Conservation (phyloP, 2,329 filamentous ascomycete species). For the Botrytis cinerea region DNA sequence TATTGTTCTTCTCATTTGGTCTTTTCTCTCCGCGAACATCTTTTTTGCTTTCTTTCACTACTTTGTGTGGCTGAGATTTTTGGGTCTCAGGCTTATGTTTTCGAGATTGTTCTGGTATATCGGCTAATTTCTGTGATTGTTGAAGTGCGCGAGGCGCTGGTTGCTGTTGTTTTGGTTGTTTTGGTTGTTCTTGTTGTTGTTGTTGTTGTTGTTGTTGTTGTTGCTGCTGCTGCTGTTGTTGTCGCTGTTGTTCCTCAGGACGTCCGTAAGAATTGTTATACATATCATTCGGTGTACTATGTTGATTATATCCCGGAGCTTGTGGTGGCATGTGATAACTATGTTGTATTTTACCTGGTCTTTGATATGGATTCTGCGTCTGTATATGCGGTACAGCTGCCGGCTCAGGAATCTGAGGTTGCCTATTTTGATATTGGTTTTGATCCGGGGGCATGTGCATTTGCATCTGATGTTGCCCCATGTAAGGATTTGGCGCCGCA, state of each 20-base stretch:
- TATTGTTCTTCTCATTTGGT: not conserved
- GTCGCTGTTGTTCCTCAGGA: not conserved
- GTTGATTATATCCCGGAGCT: not conserved
- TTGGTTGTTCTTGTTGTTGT: no score
- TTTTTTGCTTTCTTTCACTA: not conserved
- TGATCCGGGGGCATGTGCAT: not conserved
- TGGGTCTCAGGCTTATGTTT: not conserved
- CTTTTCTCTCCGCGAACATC: not conserved
- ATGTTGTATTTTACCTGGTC: not conserved
- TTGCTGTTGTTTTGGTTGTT: not conserved
- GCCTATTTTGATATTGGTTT: not conserved
- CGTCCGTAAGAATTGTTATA: not conserved
- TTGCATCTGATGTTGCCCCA: not conserved
- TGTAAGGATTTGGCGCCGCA: not conserved
- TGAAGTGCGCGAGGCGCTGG: not conserved
- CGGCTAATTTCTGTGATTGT: not conserved
- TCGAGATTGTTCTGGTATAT: not conserved
- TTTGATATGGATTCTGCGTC: not conserved
- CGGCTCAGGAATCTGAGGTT: not conserved
- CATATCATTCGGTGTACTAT: not conserved
- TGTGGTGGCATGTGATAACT: not conserved
- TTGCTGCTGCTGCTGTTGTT: not conserved
- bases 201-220: not conserved
- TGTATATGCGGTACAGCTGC: not conserved
- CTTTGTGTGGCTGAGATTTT: not conserved